phyloP scores from a whole-genome alignment of 371 early-diverging fungal species.

The Syncephalastrum contaminatum region DNA sequence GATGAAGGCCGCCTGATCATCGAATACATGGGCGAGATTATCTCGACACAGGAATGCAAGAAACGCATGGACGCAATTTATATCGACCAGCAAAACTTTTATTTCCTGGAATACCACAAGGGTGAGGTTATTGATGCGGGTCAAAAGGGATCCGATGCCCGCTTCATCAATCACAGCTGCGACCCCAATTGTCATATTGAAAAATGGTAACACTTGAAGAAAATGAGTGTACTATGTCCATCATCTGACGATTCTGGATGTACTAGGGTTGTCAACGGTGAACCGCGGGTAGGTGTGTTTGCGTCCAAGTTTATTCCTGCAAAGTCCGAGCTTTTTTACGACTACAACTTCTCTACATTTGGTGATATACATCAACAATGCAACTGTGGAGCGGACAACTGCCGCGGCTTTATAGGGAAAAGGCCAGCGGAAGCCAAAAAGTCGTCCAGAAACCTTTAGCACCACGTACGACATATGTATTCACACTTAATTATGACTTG shows the following conservation, averaged over 20 bases:
- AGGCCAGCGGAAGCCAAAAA: slow-evolving; percentile 7
- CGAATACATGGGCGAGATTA: slow-evolving; percentile 91
- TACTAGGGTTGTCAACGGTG: slow-evolving; percentile 63
- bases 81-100: slow-evolving; percentile 66
- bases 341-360: slow-evolving; percentile 81
- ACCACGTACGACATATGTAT: too few relatives aligned
- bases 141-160: slow-evolving; percentile 69
- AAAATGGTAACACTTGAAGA: slow-evolving; percentile 70
- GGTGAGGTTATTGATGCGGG: slow-evolving; percentile 83
- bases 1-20: slow-evolving; percentile 66
- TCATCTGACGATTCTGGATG: neutral
- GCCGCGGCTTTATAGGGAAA: slow-evolving; percentile 69
- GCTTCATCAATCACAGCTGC: slow-evolving; percentile 66
- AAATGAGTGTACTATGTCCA: neutral
- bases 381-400: slow-evolving; percentile 68
- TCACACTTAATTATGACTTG: too few relatives aligned
- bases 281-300: slow-evolving; percentile 78
- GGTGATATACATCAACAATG: slow-evolving; percentile 65
- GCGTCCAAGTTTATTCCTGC: slow-evolving; percentile 71
- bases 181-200: slow-evolving; percentile 93
- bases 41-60: slow-evolving; percentile 63
- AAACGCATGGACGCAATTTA: slow-evolving; percentile 77
- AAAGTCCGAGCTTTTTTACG: slow-evolving; percentile 79
- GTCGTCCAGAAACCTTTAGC: too few relatives aligned
- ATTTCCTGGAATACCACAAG: slow-evolving; percentile 77